Conservation (phyloP, 495 filamentous ascomycete species). For the Neurospora sp. region DNA sequence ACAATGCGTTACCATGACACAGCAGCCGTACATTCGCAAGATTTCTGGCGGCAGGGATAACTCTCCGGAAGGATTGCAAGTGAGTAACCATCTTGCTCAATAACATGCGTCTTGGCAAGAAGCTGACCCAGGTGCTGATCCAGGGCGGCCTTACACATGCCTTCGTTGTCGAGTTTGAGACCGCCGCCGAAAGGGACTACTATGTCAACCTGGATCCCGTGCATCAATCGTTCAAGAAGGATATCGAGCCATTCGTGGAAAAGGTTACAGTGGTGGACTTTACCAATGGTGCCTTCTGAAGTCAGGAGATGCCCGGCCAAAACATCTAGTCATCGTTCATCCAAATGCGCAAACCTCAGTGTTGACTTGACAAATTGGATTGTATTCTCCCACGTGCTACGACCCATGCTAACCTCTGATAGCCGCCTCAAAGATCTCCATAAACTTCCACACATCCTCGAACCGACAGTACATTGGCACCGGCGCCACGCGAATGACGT, state of each 20-base stretch:
- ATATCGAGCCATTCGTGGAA: slow-evolving; percentile 23
- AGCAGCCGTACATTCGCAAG: slow-evolving; percentile 49
- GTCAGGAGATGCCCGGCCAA: neutral
- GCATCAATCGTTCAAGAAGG: slow-evolving; percentile 37
- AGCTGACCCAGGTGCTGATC: slow-evolving; percentile 1
- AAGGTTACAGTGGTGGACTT: slow-evolving; percentile 38
- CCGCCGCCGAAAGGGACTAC: slow-evolving; percentile 44
- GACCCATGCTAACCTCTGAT: slow-evolving; percentile 11
- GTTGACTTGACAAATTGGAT: neutral
- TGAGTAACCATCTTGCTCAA: slow-evolving; percentile 17
- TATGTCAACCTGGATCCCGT: slow-evolving; percentile 41
- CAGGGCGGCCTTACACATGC: slow-evolving; percentile 48
- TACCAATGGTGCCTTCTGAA: slow-evolving; percentile 22
- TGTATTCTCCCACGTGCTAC: neutral
- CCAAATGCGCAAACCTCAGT: neutral
- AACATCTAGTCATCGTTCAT: neutral
- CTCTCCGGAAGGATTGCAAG: slow-evolving; percentile 53
- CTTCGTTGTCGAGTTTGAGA: slow-evolving; percentile 54
- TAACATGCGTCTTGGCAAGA: too few relatives aligned
- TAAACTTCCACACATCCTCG: slow-evolving; percentile 70
- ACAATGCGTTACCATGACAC: slow-evolving; percentile 36
- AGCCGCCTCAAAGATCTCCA: slow-evolving; percentile 41
- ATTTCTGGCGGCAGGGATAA: slow-evolving; percentile 52
- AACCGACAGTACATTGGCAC: slow-evolving; percentile 81
- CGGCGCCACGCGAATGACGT: slow-evolving; percentile 80